A percentile compares a stretch with the other conserved stretches of the same genome.
Conservation (phyloP, 108 stramenopile genomes). For the Chaetoceros tenuissimus region DNA sequence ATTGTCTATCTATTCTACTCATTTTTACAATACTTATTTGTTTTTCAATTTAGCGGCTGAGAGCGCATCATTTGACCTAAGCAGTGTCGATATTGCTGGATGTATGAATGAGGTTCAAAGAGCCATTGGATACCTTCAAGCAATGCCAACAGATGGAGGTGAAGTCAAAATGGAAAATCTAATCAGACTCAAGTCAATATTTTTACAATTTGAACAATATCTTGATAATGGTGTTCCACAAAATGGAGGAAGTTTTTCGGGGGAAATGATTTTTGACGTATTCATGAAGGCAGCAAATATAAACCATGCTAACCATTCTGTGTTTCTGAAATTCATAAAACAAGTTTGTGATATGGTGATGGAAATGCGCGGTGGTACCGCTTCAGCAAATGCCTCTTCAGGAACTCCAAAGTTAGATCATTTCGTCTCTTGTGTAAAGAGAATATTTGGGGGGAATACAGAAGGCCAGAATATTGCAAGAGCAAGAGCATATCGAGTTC, state of each 20-base stretch:
- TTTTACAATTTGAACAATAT: constrained; percentile 74
- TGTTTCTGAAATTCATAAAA: constrained; percentile 52
- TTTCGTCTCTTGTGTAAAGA: constrained; percentile 66
- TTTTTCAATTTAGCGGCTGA: too few relatives aligned
- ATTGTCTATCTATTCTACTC: too few relatives aligned
- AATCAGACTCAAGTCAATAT: constrained; percentile 60
- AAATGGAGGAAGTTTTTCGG: constrained; percentile 39
- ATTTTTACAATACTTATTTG: too few relatives aligned
- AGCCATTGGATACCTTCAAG: constrained; percentile 34
- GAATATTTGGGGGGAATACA: constrained; percentile 60
- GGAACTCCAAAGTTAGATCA: constrained; percentile 63
- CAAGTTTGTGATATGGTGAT: constrained; percentile 62
- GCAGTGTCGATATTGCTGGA: constrained; percentile 71
- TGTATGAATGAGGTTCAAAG: constrained; percentile 60
- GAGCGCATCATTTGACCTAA: constrained; percentile 87
- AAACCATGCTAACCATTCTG: constrained; percentile 54
- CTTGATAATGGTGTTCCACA: constrained; percentile 25
- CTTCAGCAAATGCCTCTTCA: constrained; percentile 14
- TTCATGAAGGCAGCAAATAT: constrained; percentile 63
- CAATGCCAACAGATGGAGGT: constrained; percentile 26
- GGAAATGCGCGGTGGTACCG: constrained; percentile 47
- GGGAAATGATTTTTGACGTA: constrained; percentile 78
- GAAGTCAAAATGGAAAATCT: constrained; percentile 50
- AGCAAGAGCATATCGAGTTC: constrained; percentile 72
- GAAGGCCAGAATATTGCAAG: constrained; percentile 65